These are phyloP conservation scores for Hymenoscyphus albidus DNA, from an alignment of 2,329 filamentous ascomycete species.

Conservation along the genomic window DNA sequence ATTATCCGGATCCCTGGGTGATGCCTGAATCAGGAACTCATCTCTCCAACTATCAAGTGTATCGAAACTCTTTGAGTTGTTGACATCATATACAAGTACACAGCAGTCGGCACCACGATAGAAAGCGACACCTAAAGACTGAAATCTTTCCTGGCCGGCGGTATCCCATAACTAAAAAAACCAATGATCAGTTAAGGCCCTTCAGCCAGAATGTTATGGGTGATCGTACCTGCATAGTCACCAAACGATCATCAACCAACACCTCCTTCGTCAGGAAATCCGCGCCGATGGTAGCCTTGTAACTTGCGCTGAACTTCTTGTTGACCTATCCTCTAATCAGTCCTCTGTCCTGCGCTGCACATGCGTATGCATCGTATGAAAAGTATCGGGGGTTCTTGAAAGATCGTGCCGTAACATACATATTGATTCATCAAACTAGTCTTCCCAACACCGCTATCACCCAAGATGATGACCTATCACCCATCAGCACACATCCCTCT, in stretches of 20 bases:
- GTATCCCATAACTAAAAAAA: slow-evolving; percentile 89
- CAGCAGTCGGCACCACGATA: slow-evolving; percentile 98
- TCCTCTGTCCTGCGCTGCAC: background rate
- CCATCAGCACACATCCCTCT: slow-evolving; percentile 6
- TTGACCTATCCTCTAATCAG: slow-evolving; percentile 67
- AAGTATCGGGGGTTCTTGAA: background rate
- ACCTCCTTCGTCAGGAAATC: slow-evolving; percentile 99
- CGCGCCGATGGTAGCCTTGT: slow-evolving; percentile 98
- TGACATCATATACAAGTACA: slow-evolving; percentile 96
- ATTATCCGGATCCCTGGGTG: slow-evolving; percentile 90
- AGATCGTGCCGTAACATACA: slow-evolving; percentile 57
- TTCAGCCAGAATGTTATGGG: background rate
- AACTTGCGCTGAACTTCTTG: slow-evolving; percentile 99
- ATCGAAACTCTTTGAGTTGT: slow-evolving; percentile 99
- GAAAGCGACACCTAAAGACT: slow-evolving; percentile 94
- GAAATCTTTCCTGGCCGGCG: slow-evolving; percentile 93
- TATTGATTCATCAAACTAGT: slow-evolving; percentile 99
- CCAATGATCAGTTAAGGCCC: slow-evolving; percentile 15
- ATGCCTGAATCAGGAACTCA: slow-evolving; percentile 96
- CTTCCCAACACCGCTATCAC: slow-evolving; percentile 98
- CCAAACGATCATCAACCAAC: slow-evolving; percentile 90
- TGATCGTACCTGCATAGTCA: slow-evolving; percentile 85
- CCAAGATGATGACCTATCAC: slow-evolving; percentile 90
- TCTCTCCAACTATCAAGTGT: slow-evolving; percentile 97
- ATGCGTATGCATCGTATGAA: background rate